These are phyloP conservation scores for Emericellopsis atlantica DNA, from an alignment of 2,329 filamentous ascomycete genomes.

Conservation along the genomic window DNA sequence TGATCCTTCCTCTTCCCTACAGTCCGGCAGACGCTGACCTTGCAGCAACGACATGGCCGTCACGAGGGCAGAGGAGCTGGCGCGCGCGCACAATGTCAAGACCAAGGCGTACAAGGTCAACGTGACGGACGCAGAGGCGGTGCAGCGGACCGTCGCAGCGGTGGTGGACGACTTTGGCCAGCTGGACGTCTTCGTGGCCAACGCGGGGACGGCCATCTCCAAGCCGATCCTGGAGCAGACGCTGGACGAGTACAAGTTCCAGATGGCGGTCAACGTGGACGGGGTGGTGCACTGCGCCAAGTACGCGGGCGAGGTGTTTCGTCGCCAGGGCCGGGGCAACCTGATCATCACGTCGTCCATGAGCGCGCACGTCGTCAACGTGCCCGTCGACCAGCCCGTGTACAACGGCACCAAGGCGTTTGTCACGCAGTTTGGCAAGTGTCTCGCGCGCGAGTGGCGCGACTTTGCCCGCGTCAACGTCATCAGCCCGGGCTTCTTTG, in stretches of 20 bases:
- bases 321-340: constrained; percentile 27
- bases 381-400: constrained; percentile 38
- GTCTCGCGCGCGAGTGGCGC: constrained; percentile 41
- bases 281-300: constrained; percentile 27
- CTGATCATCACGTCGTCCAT: constrained; percentile 40
- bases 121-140: constrained; percentile 25
- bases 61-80: constrained; percentile 18
- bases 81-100: constrained; percentile 19
- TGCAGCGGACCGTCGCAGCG: constrained; percentile 16
- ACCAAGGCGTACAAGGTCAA: constrained; percentile 29
- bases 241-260: constrained; percentile 33
- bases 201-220: constrained; percentile 35
- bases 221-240: constrained; percentile 42
- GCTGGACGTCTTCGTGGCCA: constrained; percentile 28
- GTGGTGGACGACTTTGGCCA: constrained; percentile 25
- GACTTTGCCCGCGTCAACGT: constrained; percentile 45
- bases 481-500: constrained; percentile 33
- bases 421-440: constrained; percentile 42
- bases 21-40: neutral
- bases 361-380: constrained; percentile 36
- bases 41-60: constrained; percentile 18
- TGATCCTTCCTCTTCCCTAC: neutral
- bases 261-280: constrained; percentile 42
- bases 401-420: constrained; percentile 46
- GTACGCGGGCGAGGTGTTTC: constrained; percentile 24